A percentile compares a stretch with the other conserved stretches of the same genome.
Conservation (phyloP, 441 rosid genomes). For the Croton laevigatus region DNA sequence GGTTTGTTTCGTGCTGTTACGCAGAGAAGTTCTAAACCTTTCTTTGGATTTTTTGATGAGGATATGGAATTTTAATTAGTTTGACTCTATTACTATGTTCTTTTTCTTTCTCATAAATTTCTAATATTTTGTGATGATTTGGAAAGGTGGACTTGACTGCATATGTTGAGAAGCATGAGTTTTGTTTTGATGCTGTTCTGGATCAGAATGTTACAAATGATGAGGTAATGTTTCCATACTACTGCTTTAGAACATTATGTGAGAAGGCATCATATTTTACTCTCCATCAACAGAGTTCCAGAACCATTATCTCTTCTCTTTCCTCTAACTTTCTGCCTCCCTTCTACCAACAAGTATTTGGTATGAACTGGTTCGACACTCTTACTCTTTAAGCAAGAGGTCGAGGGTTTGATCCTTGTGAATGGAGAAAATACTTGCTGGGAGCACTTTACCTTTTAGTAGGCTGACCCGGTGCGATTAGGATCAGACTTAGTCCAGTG, state of each 20-base stretch:
- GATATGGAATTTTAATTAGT: neutral
- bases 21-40: neutral
- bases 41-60: constrained; percentile 5
- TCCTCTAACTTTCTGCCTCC: too few species aligned
- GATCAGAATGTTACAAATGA: constrained; percentile 85
- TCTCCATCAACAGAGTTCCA: too few species aligned
- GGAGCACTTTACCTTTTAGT: too few species aligned
- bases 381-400: too few species aligned
- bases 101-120: constrained; percentile 13
- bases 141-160: constrained; percentile 98
- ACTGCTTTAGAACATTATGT: neutral
- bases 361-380: too few species aligned
- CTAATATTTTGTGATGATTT: constrained; percentile 27
- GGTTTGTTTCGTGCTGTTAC: constrained; percentile 48
- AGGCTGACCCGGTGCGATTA: too few species aligned
- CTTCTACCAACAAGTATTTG: too few species aligned
- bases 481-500: too few species aligned
- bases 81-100: neutral
- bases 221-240: constrained; percentile 52
- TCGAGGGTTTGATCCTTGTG: too few species aligned
- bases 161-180: constrained; percentile 93
- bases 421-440: too few species aligned
- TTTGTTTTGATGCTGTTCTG: constrained; percentile 97
- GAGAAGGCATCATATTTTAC: too few species aligned
- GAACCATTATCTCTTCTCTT: too few species aligned